Conservation (phyloP, 1,284 basidiomycete genomes). For the Irpex sp. region DNA sequence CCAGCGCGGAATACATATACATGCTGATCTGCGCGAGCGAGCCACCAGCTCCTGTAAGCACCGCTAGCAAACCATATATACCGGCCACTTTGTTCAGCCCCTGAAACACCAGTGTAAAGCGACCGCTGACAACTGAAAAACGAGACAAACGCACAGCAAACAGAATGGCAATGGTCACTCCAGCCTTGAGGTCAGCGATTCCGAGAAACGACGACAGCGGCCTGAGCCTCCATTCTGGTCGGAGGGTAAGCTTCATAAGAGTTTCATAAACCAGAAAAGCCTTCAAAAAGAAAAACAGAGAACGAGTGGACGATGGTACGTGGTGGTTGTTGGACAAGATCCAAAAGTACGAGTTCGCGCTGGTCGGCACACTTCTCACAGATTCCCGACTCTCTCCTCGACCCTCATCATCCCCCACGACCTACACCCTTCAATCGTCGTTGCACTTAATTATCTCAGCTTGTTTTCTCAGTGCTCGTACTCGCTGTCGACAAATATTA, state of each 20-base stretch:
- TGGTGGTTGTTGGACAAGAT: slow-evolving; percentile 6
- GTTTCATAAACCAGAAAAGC: slow-evolving; percentile 18
- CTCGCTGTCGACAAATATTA: not conserved
- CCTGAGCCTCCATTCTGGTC: slow-evolving; percentile 75
- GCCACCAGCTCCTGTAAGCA: slow-evolving; percentile 82
- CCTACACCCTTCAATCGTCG: not conserved
- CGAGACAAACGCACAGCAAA: slow-evolving; percentile 62
- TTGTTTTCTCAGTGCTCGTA: not conserved
- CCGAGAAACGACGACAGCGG: slow-evolving; percentile 81
- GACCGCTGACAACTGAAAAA: not conserved
- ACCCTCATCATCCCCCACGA: not conserved
- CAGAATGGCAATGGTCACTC: slow-evolving; percentile 79
- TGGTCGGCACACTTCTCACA: not conserved
- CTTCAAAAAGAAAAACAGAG: slow-evolving; percentile 4
- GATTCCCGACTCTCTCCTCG: not conserved
- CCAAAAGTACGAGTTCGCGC: not conserved
- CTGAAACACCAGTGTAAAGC: slow-evolving; percentile 35
- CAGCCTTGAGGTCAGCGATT: slow-evolving; percentile 86
- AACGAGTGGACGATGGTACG: slow-evolving; percentile 12
- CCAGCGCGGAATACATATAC: slow-evolving; percentile 90
- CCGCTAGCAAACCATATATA: slow-evolving; percentile 92
- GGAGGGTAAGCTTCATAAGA: slow-evolving; percentile 73
- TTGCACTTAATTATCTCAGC: not conserved
- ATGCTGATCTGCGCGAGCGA: slow-evolving; percentile 88
- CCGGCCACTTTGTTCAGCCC: slow-evolving; percentile 98